A percentile compares a stretch with the other conserved stretches of the same genome.
Evolutionary conservation across 2,329 filamentous ascomycete genomes (phyloP).

Genomic region (Stachybotrys elegans): DNA sequence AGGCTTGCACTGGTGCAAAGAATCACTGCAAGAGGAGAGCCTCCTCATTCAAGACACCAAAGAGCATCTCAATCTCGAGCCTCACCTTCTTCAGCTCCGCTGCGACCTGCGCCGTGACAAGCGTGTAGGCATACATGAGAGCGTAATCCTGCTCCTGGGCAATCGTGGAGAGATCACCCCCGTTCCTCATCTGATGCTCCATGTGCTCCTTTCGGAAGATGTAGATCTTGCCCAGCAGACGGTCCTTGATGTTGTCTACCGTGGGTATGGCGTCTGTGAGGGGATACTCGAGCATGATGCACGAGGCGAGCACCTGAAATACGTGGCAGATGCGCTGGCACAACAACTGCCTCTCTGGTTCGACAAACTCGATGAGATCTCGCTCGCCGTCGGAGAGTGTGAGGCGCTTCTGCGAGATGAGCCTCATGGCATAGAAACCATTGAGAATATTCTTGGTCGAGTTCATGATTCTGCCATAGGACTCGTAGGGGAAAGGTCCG

Average conservation of each 20-base stretch:
- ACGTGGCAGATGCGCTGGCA: slow-evolving; percentile 90
- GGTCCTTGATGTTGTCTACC: slow-evolving; percentile 73
- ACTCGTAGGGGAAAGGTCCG: slow-evolving; percentile 75
- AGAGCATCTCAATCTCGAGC: slow-evolving; percentile 56
- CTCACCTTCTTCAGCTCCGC: slow-evolving; percentile 58
- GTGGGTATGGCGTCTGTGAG: slow-evolving; percentile 84
- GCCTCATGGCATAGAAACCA: slow-evolving; percentile 93
- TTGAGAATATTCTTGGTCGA: slow-evolving; percentile 83
- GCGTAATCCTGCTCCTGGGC: slow-evolving; percentile 80
- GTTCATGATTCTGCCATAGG: slow-evolving; percentile 69
- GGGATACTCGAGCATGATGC: slow-evolving; percentile 90
- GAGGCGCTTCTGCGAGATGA: slow-evolving; percentile 78
- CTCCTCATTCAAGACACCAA: slow-evolving; percentile 59
- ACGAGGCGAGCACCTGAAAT: slow-evolving; percentile 79
- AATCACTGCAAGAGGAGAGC: slow-evolving; percentile 53
- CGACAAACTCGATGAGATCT: slow-evolving; percentile 73
- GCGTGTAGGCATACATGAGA: slow-evolving; percentile 82
- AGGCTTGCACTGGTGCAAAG: no score
- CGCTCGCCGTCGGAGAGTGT: slow-evolving; percentile 74
- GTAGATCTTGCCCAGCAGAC: slow-evolving; percentile 81
- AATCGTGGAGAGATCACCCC: slow-evolving; percentile 25
- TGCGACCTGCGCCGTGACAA: slow-evolving; percentile 62
- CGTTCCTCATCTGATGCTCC: slow-evolving; percentile 19
- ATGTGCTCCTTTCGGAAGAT: slow-evolving; percentile 71
- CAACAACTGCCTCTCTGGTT: slow-evolving; percentile 71